phyloP scores from a whole-genome alignment of 768 basidiomycete species.

The Pisolithus sp. region DNA sequence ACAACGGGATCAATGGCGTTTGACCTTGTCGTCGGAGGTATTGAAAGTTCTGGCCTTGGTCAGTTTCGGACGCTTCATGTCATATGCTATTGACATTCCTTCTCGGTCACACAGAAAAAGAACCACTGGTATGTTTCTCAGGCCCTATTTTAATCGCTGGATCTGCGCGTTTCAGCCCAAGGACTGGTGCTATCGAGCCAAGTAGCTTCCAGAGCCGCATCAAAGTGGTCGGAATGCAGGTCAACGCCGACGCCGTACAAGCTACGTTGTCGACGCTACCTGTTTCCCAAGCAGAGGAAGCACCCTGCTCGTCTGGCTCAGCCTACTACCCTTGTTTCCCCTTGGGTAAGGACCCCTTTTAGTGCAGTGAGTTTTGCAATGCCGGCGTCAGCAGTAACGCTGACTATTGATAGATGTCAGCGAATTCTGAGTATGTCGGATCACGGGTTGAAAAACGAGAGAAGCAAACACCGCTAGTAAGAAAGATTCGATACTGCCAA shows the following conservation, averaged over 20 bases:
- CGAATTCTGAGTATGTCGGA: slow-evolving; percentile 6
- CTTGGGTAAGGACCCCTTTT: slow-evolving; percentile 25
- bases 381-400: neutral
- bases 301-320: neutral
- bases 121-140: slow-evolving; percentile 41
- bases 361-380: slow-evolving; percentile 13
- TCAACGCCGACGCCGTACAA: slow-evolving; percentile 39
- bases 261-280: slow-evolving; percentile 11
- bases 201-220: slow-evolving; percentile 45
- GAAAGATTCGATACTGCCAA: neutral
- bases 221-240: slow-evolving; percentile 38
- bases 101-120: slow-evolving; percentile 20
- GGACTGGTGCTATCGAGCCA: slow-evolving; percentile 44
- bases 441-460: slow-evolving; percentile 10
- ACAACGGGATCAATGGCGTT: slow-evolving; percentile 53
- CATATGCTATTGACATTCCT: neutral
- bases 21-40: slow-evolving; percentile 40
- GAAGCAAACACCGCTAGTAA: slow-evolving; percentile 16
- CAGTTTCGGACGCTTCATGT: slow-evolving; percentile 3
- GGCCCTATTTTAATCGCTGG: slow-evolving; percentile 38
- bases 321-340: slow-evolving; percentile 11
- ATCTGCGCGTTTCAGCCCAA: slow-evolving; percentile 55
- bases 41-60: slow-evolving; percentile 41
- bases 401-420: slow-evolving; percentile 15
- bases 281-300: slow-evolving; percentile 1